These are phyloP conservation scores for Rhizopus sp. DNA, from an alignment of 371 early-diverging fungal genomes.

Conservation along the genomic window DNA sequence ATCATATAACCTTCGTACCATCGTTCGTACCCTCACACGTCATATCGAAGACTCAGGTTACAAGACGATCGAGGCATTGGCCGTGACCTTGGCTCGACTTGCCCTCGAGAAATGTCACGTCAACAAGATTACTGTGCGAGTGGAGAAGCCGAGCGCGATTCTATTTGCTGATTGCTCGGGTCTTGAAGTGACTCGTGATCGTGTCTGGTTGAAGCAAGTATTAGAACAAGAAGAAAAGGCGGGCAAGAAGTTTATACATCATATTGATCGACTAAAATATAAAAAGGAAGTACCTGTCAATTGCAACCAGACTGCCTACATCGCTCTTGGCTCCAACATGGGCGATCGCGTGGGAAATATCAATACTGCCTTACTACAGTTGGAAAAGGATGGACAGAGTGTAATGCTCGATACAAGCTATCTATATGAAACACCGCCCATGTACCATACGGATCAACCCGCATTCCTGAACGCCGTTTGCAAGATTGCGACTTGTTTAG, in stretches of 20 bases:
- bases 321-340: slow-evolving; percentile 94
- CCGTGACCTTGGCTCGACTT: slow-evolving; percentile 69
- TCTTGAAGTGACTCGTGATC: slow-evolving; percentile 86
- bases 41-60: slow-evolving; percentile 74
- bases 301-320: slow-evolving; percentile 54
- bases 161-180: slow-evolving; percentile 91
- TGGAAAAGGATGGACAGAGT: slow-evolving; percentile 56
- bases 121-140: slow-evolving; percentile 80
- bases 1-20: slow-evolving; percentile 81
- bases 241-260: slow-evolving; percentile 34
- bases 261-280: slow-evolving; percentile 16
- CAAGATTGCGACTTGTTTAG: slow-evolving; percentile 80
- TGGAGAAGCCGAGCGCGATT: slow-evolving; percentile 93
- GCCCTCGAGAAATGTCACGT: slow-evolving; percentile 82
- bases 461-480: slow-evolving; percentile 88
- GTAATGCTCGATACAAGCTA: slow-evolving; percentile 91
- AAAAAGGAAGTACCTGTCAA: slow-evolving; percentile 36
- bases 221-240: slow-evolving; percentile 35
- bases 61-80: slow-evolving; percentile 86
- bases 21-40: slow-evolving; percentile 75
- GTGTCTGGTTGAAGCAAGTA: slow-evolving; percentile 46
- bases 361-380: slow-evolving; percentile 65
- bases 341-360: slow-evolving; percentile 85
- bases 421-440: slow-evolving; percentile 94
- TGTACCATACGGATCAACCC: slow-evolving; percentile 95